Evolutionary conservation across 768 basidiomycete species (phyloP), one percentile per base, ranked within the genome.

Genomic region (Chalciporus sphaerocephalus): DNA sequence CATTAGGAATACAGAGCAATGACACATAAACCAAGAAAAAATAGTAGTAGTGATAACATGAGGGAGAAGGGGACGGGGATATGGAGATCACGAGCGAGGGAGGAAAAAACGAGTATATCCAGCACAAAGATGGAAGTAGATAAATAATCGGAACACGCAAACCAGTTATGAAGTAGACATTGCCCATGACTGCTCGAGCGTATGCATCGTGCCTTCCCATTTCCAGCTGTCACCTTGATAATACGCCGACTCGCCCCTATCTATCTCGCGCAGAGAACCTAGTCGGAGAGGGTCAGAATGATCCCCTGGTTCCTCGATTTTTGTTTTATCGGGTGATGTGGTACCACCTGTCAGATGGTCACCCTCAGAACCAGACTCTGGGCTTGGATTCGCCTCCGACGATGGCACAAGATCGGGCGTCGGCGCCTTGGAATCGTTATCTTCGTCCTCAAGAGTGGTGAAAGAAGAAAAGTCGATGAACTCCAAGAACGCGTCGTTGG

Each of bases 321-420:
- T 80, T 28, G 63, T 65, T 55, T 80, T 79, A 43, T 72, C 73
- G 35, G 69, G 70, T 42, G 73, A 58, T 35, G 72, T 64, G 47
- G 70, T 61, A 51, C 71, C 70, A 41, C 78, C 74, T 43, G 68
- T 60, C 20, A 67, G 63, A 45, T 83, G 64, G 46, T 83, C 83
- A 23, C 75, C 69, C 55, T 85, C 86, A 8, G 83, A 77, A 27
- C 75, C 79, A 12, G 86, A 88, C 56, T 84, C 83, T 2, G 87
- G 87, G 59, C 86, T 88, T 10, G 79, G 81, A 53, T 87, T 86
- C 16, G 86, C 79, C 47, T 87, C 86, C 16, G 85, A 82, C 10
- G 81, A 78, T 25, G 74, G 72, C 13, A 85, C 69, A 38, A 90
- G 73, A 44, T 89, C 87, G 8, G 87, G 87, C 3, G 87, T 89